A percentile compares a stretch with the other conserved stretches of the same genome.
Evolutionary conservation across 2,329 filamentous ascomycete genomes (phyloP).

Genomic region (Aspergillus ibericus): DNA sequence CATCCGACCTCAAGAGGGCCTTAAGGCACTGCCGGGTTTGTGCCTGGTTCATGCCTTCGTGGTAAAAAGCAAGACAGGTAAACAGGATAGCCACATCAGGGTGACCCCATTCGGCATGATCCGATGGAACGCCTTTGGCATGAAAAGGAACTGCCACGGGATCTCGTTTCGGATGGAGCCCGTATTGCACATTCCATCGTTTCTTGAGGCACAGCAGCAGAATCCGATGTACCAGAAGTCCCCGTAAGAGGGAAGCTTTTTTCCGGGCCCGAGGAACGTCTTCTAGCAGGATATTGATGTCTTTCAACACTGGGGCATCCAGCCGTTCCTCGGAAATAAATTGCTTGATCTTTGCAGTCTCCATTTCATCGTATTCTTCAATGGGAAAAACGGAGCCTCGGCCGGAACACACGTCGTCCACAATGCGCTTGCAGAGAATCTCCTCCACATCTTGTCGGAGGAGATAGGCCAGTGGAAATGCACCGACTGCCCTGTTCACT

Average conservation of each 20-base stretch:
- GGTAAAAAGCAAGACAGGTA: conserved; percentile 68
- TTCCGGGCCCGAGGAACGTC: conserved; percentile 31
- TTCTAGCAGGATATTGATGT: conserved; percentile 30
- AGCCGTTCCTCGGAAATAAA: conserved; percentile 36
- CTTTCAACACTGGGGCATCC: conserved; percentile 11
- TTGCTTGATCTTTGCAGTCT: conserved; percentile 25
- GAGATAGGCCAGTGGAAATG: conserved; percentile 60
- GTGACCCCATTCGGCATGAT: conserved; percentile 66
- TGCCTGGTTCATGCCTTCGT: conserved; percentile 52
- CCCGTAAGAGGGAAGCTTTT: conserved; percentile 59
- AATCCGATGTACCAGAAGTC: conserved; percentile 61
- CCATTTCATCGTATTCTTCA: conserved; percentile 9
- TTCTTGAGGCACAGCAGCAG: conserved; percentile 62
- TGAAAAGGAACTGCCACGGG: conserved; percentile 63
- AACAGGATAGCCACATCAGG: conserved; percentile 66
- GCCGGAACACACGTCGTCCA: conserved; percentile 42
- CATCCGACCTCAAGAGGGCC: conserved; percentile 55
- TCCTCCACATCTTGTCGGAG: conserved; percentile 52
- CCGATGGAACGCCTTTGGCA: conserved; percentile 64
- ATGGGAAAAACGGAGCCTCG: conserved; percentile 32
- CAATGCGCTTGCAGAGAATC: conserved; percentile 43
- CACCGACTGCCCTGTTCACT: conserved; percentile 35
- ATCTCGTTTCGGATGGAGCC: conserved; percentile 53
- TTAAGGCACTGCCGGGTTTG: conserved; percentile 55
- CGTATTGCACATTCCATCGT: conserved; percentile 67